Evolutionary conservation across 441 rosid species (phyloP).

Genomic region (Gossypium schwendimanii): DNA sequence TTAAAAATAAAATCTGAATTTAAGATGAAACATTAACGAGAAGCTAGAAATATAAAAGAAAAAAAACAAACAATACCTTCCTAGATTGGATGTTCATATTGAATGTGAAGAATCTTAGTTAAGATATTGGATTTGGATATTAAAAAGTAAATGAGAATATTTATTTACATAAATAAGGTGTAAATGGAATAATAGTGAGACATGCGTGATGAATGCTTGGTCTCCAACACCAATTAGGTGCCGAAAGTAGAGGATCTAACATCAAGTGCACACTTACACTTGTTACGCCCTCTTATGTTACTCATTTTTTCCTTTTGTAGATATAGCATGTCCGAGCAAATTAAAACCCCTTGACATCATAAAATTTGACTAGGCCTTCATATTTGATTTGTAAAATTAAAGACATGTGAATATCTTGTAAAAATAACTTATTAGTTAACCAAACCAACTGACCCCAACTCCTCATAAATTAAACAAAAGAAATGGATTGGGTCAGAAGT

Average conservation of each 20-base stretch:
- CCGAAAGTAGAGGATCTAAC: constrained; percentile 17
- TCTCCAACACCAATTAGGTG: constrained; percentile 16
- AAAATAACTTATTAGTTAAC: neutral
- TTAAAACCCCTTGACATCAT: neutral
- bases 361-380: neutral
- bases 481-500: neutral
- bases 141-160: neutral
- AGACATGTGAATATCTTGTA: neutral
- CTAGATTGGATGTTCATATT: constrained; percentile 32
- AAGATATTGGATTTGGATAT: neutral
- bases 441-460: neutral
- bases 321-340: neutral
- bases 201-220: constrained; percentile 10
- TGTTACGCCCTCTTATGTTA: neutral
- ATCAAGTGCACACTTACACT: constrained; percentile 16
- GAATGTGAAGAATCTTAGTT: neutral
- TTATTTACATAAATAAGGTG: neutral
- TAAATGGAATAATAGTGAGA: neutral
- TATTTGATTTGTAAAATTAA: neutral
- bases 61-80: constrained; percentile 25
- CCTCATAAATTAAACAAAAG: too few species aligned
- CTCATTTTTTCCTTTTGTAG: neutral
- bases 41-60: neutral
- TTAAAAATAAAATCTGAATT: neutral
- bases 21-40: neutral